Percentiles rank a stretch among this genome's conserved stretches.
Conservation (phyloP, 2,329 filamentous ascomycete species). For the Sphaerulina musiva region DNA sequence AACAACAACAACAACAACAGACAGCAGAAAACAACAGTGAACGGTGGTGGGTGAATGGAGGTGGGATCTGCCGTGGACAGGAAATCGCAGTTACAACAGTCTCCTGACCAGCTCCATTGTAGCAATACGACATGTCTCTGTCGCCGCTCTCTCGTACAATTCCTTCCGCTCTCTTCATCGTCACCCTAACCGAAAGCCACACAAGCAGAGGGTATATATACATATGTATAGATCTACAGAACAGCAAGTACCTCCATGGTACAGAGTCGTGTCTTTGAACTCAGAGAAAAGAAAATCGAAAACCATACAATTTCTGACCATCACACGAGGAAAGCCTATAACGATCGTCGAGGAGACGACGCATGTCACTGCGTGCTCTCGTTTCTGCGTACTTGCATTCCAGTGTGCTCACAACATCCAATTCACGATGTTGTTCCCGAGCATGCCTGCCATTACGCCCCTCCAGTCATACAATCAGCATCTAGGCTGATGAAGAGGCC, state of each 20-base stretch:
- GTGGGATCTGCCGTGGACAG: too few relatives aligned
- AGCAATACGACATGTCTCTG: neutral
- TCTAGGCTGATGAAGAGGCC: neutral
- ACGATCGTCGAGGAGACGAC: constrained; percentile 1
- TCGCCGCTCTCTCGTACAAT: neutral
- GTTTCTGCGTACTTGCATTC: neutral
- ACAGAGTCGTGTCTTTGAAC: neutral
- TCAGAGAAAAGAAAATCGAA: neutral
- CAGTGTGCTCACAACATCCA: neutral
- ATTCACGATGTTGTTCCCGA: neutral
- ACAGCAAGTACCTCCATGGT: neutral
- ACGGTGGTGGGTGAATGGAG: too few relatives aligned
- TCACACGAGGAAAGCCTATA: neutral
- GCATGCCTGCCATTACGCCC: neutral
- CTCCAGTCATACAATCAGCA: neutral
- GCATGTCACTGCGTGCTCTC: neutral
- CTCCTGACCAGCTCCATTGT: neutral
- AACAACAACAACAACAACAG: too few relatives aligned
- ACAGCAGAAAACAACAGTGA: too few relatives aligned
- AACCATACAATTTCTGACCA: neutral
- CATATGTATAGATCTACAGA: neutral
- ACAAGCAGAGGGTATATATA: neutral
- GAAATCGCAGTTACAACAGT: too few relatives aligned
- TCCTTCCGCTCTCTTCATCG: neutral
- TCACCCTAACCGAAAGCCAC: neutral